A percentile compares a stretch with the other conserved stretches of the same genome.
phyloP scores from a whole-genome alignment of 768 basidiomycete species.

The Collybia nuda region DNA sequence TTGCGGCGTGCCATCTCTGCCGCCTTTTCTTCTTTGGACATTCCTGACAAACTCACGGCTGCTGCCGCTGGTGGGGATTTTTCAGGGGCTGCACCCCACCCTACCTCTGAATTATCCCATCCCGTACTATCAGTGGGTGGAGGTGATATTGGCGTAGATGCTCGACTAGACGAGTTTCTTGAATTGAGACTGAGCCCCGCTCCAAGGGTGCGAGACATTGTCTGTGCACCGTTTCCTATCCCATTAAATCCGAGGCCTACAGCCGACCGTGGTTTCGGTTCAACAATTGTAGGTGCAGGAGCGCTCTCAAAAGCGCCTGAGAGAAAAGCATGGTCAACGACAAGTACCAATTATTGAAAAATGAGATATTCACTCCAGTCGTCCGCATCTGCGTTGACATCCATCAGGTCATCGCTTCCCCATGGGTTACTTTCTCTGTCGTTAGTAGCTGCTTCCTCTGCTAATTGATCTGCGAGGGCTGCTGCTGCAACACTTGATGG shows the following conservation, averaged over 20 bases:
- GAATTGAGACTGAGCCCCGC: neutral
- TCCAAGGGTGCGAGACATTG: neutral
- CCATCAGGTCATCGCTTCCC: conserved; percentile 83
- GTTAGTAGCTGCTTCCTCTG: conserved; percentile 50
- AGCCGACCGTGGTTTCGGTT: conserved; percentile 12
- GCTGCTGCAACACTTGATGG: conserved; percentile 30
- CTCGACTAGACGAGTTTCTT: conserved; percentile 1
- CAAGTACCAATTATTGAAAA: neutral
- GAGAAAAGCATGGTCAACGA: conserved; percentile 1
- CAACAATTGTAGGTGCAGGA: conserved; percentile 20
- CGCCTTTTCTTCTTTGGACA: conserved; percentile 91
- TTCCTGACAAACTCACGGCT: conserved; percentile 35
- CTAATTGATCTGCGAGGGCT: conserved; percentile 51
- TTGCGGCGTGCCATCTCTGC: conserved; percentile 90
- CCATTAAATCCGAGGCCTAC: neutral
- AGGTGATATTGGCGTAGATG: conserved; percentile 21
- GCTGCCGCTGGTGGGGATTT: conserved; percentile 17
- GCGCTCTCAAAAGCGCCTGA: conserved; percentile 78
- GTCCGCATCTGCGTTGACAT: conserved; percentile 88
- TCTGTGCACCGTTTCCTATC: conserved; percentile 1
- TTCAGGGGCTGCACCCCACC: conserved; percentile 3
- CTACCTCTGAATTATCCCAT: conserved; percentile 20
- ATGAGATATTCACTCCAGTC: conserved; percentile 82
- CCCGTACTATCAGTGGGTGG: conserved; percentile 17
- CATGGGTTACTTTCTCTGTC: conserved; percentile 54